A percentile compares a stretch with the other conserved stretches of the same genome.
These are phyloP conservation scores for Amauroascus verrucosus DNA, from an alignment of 2,329 filamentous ascomycete genomes.

Conservation along the genomic window DNA sequence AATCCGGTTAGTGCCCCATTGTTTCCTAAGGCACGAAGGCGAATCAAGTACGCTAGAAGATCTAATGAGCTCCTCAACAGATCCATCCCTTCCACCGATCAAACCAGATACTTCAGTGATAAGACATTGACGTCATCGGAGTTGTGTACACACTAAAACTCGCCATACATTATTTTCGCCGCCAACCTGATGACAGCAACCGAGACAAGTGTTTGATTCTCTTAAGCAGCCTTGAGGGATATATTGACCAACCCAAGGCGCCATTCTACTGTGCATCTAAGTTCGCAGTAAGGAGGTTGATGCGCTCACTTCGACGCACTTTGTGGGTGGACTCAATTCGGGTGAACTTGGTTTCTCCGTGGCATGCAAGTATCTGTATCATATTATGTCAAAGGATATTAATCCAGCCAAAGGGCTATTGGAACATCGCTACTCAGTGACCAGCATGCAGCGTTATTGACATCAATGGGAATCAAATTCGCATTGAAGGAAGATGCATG, in stretches of 20 bases:
- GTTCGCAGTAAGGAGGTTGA: conserved; percentile 31
- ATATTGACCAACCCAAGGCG: conserved; percentile 25
- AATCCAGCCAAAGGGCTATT: conserved; percentile 5
- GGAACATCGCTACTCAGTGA: conserved; percentile 2
- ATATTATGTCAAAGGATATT: conserved; percentile 18
- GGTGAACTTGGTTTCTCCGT: conserved; percentile 31
- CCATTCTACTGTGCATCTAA: conserved; percentile 31
- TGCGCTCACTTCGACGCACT: conserved; percentile 28
- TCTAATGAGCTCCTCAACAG: conserved; percentile 3
- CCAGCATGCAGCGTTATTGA: conserved; percentile 31
- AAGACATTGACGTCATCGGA: conserved; percentile 35
- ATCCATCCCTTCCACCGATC: conserved; percentile 10
- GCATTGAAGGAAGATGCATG: conserved; percentile 32
- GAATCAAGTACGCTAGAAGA: background rate
- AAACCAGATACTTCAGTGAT: conserved; percentile 29
- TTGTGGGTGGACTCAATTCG: conserved; percentile 24
- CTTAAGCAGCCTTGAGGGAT: conserved; percentile 29
- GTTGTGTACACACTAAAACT: conserved; percentile 40
- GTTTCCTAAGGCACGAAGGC: background rate
- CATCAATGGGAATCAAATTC: conserved; percentile 26
- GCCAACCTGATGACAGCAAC: conserved; percentile 21
- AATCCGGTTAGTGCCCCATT: conserved; percentile 12
- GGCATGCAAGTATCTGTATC: conserved; percentile 26
- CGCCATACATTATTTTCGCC: conserved; percentile 33
- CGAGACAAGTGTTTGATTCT: conserved; percentile 26